Evolutionary conservation across 176 grass and related monocot genomes (phyloP).

Genomic region (Tillandsia fasciculata): DNA sequence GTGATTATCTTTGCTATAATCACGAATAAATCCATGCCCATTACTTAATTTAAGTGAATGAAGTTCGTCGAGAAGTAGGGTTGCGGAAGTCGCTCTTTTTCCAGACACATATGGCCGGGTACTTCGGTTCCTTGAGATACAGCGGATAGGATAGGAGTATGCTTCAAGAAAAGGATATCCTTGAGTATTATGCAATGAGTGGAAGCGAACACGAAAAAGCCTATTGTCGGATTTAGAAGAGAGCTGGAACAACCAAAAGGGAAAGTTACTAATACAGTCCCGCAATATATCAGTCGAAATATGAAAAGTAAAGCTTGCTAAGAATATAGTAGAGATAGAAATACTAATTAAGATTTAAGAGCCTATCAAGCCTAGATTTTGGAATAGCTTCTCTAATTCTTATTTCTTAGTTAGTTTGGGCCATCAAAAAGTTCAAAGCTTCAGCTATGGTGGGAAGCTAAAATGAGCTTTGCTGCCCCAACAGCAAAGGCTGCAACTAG

Average conservation of each 20-base stretch:
- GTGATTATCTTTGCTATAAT: slow-evolving; percentile 27
- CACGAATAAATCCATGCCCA: slow-evolving; percentile 20
- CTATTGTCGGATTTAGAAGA: slow-evolving; percentile 98
- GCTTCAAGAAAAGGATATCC: slow-evolving; percentile 87
- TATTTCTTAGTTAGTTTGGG: too few species aligned
- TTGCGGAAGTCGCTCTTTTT: slow-evolving; percentile 33
- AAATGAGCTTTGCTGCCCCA: not conserved
- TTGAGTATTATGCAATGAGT: slow-evolving; percentile 24
- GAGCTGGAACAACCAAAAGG: slow-evolving; percentile 39
- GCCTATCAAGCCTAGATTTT: too few species aligned
- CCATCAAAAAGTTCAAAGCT: too few species aligned
- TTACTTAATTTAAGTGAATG: slow-evolving; percentile 26
- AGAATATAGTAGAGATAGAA: slow-evolving; percentile 17
- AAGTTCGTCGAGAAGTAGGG: slow-evolving; percentile 27
- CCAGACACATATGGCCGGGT: slow-evolving; percentile 25
- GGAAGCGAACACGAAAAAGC: slow-evolving; percentile 82
- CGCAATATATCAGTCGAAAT: not conserved
- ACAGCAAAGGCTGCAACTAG: slow-evolving; percentile 3
- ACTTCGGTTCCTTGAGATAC: slow-evolving; percentile 76
- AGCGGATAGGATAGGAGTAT: slow-evolving; percentile 69
- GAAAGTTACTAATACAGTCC: not conserved
- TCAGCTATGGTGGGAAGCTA: too few species aligned
- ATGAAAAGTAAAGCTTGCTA: not conserved
- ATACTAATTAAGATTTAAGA: slow-evolving; percentile 19
- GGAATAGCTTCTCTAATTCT: too few species aligned